Evolutionary conservation across 2,329 filamentous ascomycete species (phyloP).

Genomic region (Aspergillus pseudoterreus): DNA sequence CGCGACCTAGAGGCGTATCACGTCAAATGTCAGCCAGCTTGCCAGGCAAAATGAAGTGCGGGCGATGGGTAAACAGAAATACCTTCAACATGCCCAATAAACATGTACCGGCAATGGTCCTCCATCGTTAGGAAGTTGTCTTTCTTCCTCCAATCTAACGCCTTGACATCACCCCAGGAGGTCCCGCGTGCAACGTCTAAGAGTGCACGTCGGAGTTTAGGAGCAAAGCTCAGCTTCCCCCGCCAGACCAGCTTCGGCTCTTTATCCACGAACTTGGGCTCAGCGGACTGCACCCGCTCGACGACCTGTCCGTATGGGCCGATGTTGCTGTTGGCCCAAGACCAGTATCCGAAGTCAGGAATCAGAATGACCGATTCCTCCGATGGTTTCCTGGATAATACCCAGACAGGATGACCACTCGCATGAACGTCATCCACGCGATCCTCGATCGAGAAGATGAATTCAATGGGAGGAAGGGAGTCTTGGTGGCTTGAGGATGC

Average conservation of each 20-base stretch:
- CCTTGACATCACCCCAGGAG: no score
- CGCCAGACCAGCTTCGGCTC: constrained; percentile 47
- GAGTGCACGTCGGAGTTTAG: constrained; percentile 38
- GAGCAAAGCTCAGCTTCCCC: constrained; percentile 42
- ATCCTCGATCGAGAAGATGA: constrained; percentile 37
- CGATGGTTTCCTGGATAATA: constrained; percentile 35
- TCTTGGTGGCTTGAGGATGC: no score
- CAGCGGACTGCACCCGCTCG: constrained; percentile 23
- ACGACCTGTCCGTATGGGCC: constrained; percentile 37
- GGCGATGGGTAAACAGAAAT: constrained; percentile 10
- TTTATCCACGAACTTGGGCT: constrained; percentile 30
- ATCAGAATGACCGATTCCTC: constrained; percentile 48
- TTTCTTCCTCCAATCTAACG: no score
- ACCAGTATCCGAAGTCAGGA: constrained; percentile 52
- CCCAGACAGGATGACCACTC: constrained; percentile 39
- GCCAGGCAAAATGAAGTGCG: background rate
- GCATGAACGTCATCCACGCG: constrained; percentile 42
- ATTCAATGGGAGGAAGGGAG: no score
- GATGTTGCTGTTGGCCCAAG: constrained; percentile 42
- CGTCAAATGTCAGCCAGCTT: background rate
- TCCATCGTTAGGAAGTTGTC: no score
- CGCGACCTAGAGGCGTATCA: constrained; percentile 20
- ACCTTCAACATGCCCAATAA: constrained; percentile 46
- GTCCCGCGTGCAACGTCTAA: constrained; percentile 38
- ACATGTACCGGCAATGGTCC: no score